Evolutionary conservation across 1,139 yeast genomes (phyloP), one percentile per base, ranked within the genome.

Genomic region (Nadsonia starkeyi-henricii): DNA sequence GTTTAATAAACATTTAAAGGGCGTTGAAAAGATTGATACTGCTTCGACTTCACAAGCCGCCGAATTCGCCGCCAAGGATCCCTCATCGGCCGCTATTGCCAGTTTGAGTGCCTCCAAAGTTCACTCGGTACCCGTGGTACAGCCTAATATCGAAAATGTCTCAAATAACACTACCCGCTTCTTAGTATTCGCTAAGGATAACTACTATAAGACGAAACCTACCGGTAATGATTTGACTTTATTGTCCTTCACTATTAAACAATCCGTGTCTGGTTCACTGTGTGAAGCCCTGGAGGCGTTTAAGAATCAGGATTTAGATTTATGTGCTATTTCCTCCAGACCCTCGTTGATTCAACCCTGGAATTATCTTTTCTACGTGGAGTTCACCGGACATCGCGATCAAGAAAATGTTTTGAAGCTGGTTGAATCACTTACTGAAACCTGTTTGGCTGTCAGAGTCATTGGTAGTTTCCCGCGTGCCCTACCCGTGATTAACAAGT

Each of bases 41-140:
- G 71, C 75, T 2, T 85, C 96, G 0, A 91, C 97, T 0, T 81
- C 95, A 0, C 76, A 74, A 55, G 97, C 96, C 0, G 96, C 93
- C 0, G 79, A 78, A 54, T 61, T 74, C 46, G 85, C 84, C 2
- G 63, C 59, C 12, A 54, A 54, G 1, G 67, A 65, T 20, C 61
- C 59, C 2, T 58, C 60, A 13, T 62, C 69, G 3, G 74, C 80
- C 1, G 82, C 85, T 1, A 77, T 79, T 54, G 83, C 80, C 1
- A 70, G 81, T 42, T 57, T 67, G 36, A 77, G 79, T 55, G 91
- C 96, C 13, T 78, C 91, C 2, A 67, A 69, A 19, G 68, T 83
- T 20, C 79, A 80, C 55, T 68, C 73, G 1, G 74, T 83, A 20
- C 82, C 85, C 0, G 72, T 85, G 1, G 58, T 79, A 41, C 63